Evolutionary conservation across 768 basidiomycete species (phyloP), one percentile per base, ranked within the genome.

Genomic region (Leccinellum luteum): DNA sequence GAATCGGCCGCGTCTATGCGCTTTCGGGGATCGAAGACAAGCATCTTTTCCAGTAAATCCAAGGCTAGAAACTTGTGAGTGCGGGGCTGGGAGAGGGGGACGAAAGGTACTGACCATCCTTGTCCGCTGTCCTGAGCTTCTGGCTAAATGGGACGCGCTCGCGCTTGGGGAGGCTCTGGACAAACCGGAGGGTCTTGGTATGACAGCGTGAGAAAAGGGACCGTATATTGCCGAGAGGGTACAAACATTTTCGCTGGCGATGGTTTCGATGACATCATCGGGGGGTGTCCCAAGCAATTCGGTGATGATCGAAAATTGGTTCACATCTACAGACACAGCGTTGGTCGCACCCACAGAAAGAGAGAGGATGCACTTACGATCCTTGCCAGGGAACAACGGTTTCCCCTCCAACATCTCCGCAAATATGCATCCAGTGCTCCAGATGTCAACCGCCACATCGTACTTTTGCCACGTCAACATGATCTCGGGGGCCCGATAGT

Each of bases 401-500:
- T 98, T 98, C 31, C 97, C 97, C 72, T 98, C 95, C 50, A 99
- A 77, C 97, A 99, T 99, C 79, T 99, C 97, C 6, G 97, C 97
- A 68, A 99, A 98, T 73, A 99, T 98, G 78, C 97, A 99, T 6
- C 95, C 97, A 12, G 95, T 94, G 69, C 92, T 95, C 97, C 97
- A 98, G 71, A 98, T 96, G 72, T 99, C 97, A 60, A 99, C 97
- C 51, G 96, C 97, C 56, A 98, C 95, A 73, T 98, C 96, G 77
- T 99, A 99, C 79, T 98, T 98, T 75, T 99, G 97, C 97, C 97
- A 99, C 38, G 97, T 99, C 71, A 99, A 82, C 97, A 99, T 99
- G 78, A 99, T 99, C 76, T 99, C 97, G 6, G 97, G 97, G 6
- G 97, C 97, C 52, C 97, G 89, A 73, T 99, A 99, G 77, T 99